Percentiles rank a stretch among this genome's conserved stretches.
Evolutionary conservation across 2,329 filamentous ascomycete genomes (phyloP).

Genomic region (Knufia fluminis): DNA sequence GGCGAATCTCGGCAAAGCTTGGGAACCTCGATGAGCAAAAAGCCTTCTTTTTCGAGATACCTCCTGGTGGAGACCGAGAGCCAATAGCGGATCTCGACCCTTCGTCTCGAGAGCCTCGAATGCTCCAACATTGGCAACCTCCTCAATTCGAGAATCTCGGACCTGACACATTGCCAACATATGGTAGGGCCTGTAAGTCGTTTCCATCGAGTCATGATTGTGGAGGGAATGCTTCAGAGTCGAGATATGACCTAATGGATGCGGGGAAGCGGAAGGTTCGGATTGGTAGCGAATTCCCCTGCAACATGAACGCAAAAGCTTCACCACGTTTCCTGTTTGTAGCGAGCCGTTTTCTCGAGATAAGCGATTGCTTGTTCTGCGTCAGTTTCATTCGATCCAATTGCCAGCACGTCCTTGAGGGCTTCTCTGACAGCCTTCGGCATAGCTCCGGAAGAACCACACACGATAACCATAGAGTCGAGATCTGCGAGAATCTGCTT

Average conservation of each 20-base stretch:
- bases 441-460: constrained; percentile 58
- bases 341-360: constrained; percentile 55
- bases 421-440: constrained; percentile 59
- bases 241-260: too few relatives aligned
- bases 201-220: too few relatives aligned
- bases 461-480: constrained; percentile 44
- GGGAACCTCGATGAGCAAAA: too few relatives aligned
- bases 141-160: too few relatives aligned
- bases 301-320: not conserved
- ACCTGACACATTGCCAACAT: too few relatives aligned
- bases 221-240: too few relatives aligned
- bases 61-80: too few relatives aligned
- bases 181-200: too few relatives aligned
- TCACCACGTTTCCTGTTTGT: constrained; percentile 63
- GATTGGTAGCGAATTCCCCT: not conserved
- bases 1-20: too few relatives aligned
- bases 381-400: constrained; percentile 36
- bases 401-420: constrained; percentile 50
- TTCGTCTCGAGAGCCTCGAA: not conserved
- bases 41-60: too few relatives aligned
- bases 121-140: too few relatives aligned
- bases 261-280: not conserved
- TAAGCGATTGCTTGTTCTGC: constrained; percentile 47
- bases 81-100: too few relatives aligned
- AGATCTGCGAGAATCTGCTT: constrained; percentile 44